Evolutionary conservation across 2,329 filamentous ascomycete species (phyloP).

Genomic region (Penicillium decumbens): DNA sequence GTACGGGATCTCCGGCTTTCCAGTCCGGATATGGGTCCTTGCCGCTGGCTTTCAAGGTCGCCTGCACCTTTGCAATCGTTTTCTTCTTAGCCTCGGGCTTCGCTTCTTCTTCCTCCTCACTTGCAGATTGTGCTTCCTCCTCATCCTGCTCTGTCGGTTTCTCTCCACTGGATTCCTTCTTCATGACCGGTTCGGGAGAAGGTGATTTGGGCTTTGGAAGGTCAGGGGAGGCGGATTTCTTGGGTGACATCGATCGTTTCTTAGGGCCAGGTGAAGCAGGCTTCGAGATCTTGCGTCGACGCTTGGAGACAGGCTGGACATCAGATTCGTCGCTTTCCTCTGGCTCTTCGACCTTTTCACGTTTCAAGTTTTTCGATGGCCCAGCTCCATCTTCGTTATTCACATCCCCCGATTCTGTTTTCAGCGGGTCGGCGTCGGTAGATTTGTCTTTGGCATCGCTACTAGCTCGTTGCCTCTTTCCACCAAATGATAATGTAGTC

Average conservation of each 20-base stretch:
- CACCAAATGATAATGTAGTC: conserved; percentile 70
- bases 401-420: conserved; percentile 15
- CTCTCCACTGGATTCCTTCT: conserved; percentile 48
- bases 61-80: conserved; percentile 74
- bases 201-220: conserved; percentile 15
- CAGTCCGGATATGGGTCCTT: conserved; percentile 93
- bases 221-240: conserved; percentile 16
- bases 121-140: conserved; percentile 41
- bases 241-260: conserved; percentile 20
- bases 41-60: conserved; percentile 61
- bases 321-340: conserved; percentile 52
- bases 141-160: conserved; percentile 33
- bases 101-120: conserved; percentile 55
- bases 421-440: neutral
- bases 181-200: conserved; percentile 24
- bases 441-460: conserved; percentile 24
- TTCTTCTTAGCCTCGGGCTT: conserved; percentile 70
- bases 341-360: conserved; percentile 37
- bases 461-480: conserved; percentile 47
- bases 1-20: conserved; percentile 81
- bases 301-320: conserved; percentile 58
- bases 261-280: conserved; percentile 35
- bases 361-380: conserved; percentile 30
- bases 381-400: conserved; percentile 13
- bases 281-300: conserved; percentile 34